These are phyloP conservation scores for Incumbomyces delicatus DNA, from an alignment of 2,329 filamentous ascomycete species.

Conservation along the genomic window DNA sequence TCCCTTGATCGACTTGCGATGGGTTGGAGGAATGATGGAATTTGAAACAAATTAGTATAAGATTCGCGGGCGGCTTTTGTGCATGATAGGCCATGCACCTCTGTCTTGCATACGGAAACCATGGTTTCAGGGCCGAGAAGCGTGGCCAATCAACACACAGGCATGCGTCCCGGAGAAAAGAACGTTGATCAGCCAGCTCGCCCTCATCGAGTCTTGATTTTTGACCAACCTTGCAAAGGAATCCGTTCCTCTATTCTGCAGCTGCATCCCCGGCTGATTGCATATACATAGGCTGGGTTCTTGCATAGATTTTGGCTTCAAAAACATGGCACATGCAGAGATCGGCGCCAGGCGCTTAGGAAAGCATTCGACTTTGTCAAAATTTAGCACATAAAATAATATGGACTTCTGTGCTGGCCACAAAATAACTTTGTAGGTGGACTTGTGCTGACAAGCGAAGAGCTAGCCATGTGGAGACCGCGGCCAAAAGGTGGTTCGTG, in stretches of 20 bases:
- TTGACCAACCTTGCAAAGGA: neutral
- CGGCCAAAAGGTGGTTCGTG: slow-evolving; percentile 2
- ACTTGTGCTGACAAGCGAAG: neutral
- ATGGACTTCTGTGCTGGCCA: neutral
- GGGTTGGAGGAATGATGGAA: neutral
- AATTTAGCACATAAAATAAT: neutral
- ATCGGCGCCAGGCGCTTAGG: slow-evolving; percentile 1
- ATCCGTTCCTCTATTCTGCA: neutral
- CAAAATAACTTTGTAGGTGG: neutral
- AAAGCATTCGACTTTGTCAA: neutral
- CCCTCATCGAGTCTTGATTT: slow-evolving; percentile 1
- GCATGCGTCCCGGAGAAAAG: neutral
- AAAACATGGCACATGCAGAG: slow-evolving; percentile 7
- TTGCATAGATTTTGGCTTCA: slow-evolving; percentile 4
- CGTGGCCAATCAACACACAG: slow-evolving; percentile 2
- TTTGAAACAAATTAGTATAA: neutral
- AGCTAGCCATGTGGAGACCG: neutral
- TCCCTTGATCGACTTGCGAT: too few relatives aligned
- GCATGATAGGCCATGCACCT: slow-evolving; percentile 9
- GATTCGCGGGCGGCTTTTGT: neutral
- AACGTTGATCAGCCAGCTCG: slow-evolving; percentile 5
- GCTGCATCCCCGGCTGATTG: slow-evolving; percentile 8
- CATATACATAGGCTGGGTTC: slow-evolving; percentile 9
- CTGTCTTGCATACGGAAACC: slow-evolving; percentile 7
- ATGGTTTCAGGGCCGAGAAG: slow-evolving; percentile 4